Evolutionary conservation across 768 basidiomycete genomes (phyloP), one percentile per base, ranked within the genome.

Genomic region (Kwoniella shandongensis): DNA sequence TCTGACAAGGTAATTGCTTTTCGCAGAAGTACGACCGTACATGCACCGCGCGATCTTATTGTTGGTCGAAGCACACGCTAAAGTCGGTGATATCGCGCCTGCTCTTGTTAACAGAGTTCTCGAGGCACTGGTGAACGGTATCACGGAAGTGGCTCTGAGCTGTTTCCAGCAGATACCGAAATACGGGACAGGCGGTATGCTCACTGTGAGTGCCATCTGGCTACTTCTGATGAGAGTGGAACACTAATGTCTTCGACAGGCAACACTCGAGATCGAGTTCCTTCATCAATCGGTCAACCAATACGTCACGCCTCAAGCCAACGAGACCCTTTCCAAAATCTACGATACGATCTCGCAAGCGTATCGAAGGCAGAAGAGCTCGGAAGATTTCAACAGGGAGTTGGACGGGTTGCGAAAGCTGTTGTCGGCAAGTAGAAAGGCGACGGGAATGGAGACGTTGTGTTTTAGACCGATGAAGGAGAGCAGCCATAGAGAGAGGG

Each of bases 141-240:
- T 94, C 17, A 88, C 91, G 13, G 81, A 84, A 8, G 90, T 92
- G 67, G 88, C 92, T 0, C 80, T 97, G 52, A 82, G 81, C 13
- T 89, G 86, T 76, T 93, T 99, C 83, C 83, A 83, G 65, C 86
- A 92, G 76, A 85, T 98, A 39, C 87, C 86, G 69, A 83, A 86
- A 46, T 97, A 96, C 71, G 92, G 93, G 17, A 96, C 97, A 87
- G 96, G 96, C 27, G 96, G 96, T 8, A 98, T 98, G 96, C 82
- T 99, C 41, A 85, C 90, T 45, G 93, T 96, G 74, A 57, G 87
- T 81, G 25, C 20, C 32, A 13, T 32, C 13, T 6, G 6, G 32
- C 6, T 32, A 6, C 32, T 6, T 32, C 6, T 32, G n/a, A 32
- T 22, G 26, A 6, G n/a, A 41, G 7, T 17, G 20, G 6, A 8